Evolutionary conservation across 345 rosid genomes (phyloP), one percentile per base, ranked within the genome.

Genomic region (Litchi chinensis): DNA sequence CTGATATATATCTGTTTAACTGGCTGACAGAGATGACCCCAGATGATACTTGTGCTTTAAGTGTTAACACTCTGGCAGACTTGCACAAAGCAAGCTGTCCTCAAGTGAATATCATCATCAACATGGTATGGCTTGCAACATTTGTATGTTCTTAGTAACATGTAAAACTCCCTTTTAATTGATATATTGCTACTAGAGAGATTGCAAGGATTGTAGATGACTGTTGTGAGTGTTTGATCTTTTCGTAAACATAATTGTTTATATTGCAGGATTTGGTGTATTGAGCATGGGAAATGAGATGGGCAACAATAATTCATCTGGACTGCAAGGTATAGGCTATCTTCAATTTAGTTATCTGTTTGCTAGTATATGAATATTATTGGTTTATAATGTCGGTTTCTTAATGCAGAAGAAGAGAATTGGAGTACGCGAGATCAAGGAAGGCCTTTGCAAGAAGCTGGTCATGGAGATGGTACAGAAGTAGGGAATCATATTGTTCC

Each of bases 221-320:
- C 24, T 50, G 4, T 65, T 59, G 11, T 54, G 54, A 60, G 71
- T 48, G 15, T 52, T 79, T 67, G 32, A 76, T 83, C 70, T 74
- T 71, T 39, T 41, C 57, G 76, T 60, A 60, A 60, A n/a, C 10
- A 5, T 60, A 37, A 64, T 69, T 65, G 73, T 84, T 87, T 83
- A 82, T 87, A 82, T 83, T 76, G 85, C 85, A 88, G 91, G 87
- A 71, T 74, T 73, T 66, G 43, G 66, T 65, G 75, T 59, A 57
- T 68, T 90, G 84, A 86, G 37, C 69, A 87, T 90, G 93, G 88
- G 88, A 65, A 87, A 83, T 82, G 93, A 90, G 83, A 88, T 88
- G 93, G 91, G 93, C 24, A 90, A 90, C 87, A 88, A 68, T 66
- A 90, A 87, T 85, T 79, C 93, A 15, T 84, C 90, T 41, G 86